Evolutionary conservation across 306 rosid species (phyloP), one percentile per base, ranked within the genome.

Genomic region (Hippophae gyantsensis): DNA sequence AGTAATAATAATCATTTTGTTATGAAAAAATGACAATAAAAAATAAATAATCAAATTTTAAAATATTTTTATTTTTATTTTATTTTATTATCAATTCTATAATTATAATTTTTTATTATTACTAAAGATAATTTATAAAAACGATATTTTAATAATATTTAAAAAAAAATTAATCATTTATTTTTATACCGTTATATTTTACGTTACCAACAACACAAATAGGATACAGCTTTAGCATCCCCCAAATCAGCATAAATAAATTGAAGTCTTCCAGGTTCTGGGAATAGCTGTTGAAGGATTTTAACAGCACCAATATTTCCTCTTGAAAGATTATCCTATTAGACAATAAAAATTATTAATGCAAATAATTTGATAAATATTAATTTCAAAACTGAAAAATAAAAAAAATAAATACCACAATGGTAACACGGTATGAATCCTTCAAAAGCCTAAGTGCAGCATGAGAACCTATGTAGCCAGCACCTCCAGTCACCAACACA

Each of bases 381-480:
- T 11, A 57, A 32, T 11, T 52, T 46, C 43, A 66, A 41, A 47
- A 18, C 14, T 12, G 13, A 54, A 44, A 49, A 18, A 67, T 23
- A n/a, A 14, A 58, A 66, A 48, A 38, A 55, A 6, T 51, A 26
- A 18, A 50, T 85, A 88, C 98, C 87, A 87, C 89, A 52, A 92
- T 85, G 69, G 98, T 92, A 42, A 92, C 95, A 41, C 99, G 89
- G 57, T 88, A 78, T 41, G 76, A 71, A 7, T 92, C 94, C 67
- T 74, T 88, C 57, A 92, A 62, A 48, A 92, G 94, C 68, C 95
- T 81, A 54, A 86, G 70, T 52, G 87, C 60, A 58, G 97, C 99
- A 82, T 92, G 99, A 45, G 99, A 92, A 14, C 99, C 99, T 13
- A 88, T 88, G 69, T 82, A 92, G 52, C 99, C 99, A 9, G 99